phyloP scores from a whole-genome alignment of 805 yeast species.

The Torulaspora franciscae region DNA sequence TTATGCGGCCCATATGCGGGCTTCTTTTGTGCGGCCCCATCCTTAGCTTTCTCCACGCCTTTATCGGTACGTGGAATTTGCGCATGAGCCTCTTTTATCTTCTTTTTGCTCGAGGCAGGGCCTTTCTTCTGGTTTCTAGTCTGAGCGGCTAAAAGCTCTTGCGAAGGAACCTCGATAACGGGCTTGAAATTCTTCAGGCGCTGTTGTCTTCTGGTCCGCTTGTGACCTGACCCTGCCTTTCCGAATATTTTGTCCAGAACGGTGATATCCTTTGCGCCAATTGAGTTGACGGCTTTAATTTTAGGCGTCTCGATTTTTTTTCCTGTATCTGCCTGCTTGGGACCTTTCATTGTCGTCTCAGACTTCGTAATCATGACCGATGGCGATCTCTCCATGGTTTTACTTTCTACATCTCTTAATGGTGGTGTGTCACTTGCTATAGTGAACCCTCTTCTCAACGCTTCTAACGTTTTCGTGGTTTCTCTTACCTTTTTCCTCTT shows the following conservation, averaged over 20 bases:
- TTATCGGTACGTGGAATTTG: not conserved
- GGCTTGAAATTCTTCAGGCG: conserved; percentile 18
- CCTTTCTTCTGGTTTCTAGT: conserved; percentile 6
- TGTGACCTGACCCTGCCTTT: not conserved
- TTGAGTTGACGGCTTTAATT: conserved; percentile 12
- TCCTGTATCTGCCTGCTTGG: not conserved
- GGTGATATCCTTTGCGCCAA: conserved; percentile 21
- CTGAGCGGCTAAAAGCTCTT: conserved; percentile 10
- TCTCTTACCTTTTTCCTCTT: conserved; percentile 24
- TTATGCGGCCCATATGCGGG: not conserved
- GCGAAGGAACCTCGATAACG: conserved; percentile 21
- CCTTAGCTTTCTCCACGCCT: not conserved
- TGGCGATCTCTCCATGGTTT: conserved; percentile 9
- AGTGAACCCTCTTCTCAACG: conserved; percentile 15
- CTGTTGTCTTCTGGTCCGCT: conserved; percentile 16
- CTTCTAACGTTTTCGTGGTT: conserved; percentile 17
- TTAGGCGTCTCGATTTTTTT: conserved; percentile 4
- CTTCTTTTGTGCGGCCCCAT: not conserved
- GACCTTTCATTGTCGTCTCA: conserved; percentile 1
- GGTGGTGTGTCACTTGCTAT: conserved; percentile 4
- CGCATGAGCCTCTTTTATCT: not conserved
- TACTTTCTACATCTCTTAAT: conserved; percentile 4
- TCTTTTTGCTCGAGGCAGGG: not conserved
- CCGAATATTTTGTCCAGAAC: conserved; percentile 27
- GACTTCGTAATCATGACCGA: conserved; percentile 19